Base-by-base conservation (phyloP, 2,329 filamentous ascomycete genomes). In the Alternaria sp. region DNA sequence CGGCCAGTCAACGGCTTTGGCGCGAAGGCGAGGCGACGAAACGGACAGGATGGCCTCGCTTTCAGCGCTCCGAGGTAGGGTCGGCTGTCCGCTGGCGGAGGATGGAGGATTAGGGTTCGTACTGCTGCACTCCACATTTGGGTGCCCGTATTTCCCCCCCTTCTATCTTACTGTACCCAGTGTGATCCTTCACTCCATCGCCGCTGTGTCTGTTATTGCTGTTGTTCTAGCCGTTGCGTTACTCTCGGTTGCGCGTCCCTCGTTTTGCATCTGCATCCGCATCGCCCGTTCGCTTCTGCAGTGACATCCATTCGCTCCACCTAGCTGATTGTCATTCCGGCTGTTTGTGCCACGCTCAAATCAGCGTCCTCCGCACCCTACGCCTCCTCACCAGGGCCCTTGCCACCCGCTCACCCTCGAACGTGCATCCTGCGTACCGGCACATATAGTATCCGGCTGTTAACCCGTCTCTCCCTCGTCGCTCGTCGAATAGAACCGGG, bases 301-400 rank as follows among this genome's bases (percentile, higher is more conserved):
- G 28, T 15, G 25, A 21, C 18, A 41, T 43, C 7, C 18, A 28
- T 43, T 58, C n/a, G 15, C 50, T 28, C 25, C 26, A 20, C 12
- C 28, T 15, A 28, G 54, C 26, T 58, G 50, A 56, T 63, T 51
- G 63, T 54, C 53, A 55, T 58, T 47, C 50, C 60, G 30, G 30
- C 44, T 60, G 56, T 49, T 60, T 60, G 60, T 50, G 21, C 25
- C 15, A 21, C n/a, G 20, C 41, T 21, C 60, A 59, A 58, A 62
- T 59, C 60, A 54, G 30, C 59, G 25, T 14, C 51, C n/a, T 23
- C 8, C 44, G 21, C 12, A 18, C 1, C n/a, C 37, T 41, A 41
- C 37, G 37, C 37, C 37, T 41, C 37, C n/a, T 25, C 49, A 25
- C 54, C 43, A 14, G 28, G 21, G 46, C 28, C 30, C 60, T 62